A percentile compares a stretch with the other conserved stretches of the same genome.
Evolutionary conservation across 1,284 basidiomycete species (phyloP).

Genomic region (Hymenochaete sp.): DNA sequence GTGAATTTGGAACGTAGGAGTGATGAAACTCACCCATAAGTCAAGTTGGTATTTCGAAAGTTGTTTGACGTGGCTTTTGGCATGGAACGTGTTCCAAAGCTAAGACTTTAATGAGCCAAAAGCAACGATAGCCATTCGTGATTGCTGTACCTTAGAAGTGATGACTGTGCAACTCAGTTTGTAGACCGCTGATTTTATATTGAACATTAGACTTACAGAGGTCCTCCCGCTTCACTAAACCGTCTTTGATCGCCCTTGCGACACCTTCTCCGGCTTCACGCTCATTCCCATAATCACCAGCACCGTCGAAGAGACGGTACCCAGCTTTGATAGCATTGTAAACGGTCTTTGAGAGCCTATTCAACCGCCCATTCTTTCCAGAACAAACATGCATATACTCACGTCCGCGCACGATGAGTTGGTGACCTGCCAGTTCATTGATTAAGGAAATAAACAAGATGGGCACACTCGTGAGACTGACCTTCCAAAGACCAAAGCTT

Average conservation of each 20-base stretch:
- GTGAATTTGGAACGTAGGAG: too few relatives aligned
- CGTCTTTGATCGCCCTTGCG: slow-evolving; percentile 62
- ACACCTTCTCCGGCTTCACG: slow-evolving; percentile 61
- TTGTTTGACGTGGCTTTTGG: slow-evolving; percentile 53
- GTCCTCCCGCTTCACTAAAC: slow-evolving; percentile 65
- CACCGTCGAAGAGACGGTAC: slow-evolving; percentile 72
- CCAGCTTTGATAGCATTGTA: slow-evolving; percentile 54
- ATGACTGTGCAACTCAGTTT: slow-evolving; percentile 11
- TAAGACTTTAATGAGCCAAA: slow-evolving; percentile 22
- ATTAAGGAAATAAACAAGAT: neutral
- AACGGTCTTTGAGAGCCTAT: slow-evolving; percentile 23
- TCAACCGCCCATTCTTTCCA: neutral
- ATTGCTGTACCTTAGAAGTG: slow-evolving; percentile 15
- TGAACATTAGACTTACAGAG: slow-evolving; percentile 47
- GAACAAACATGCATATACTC: slow-evolving; percentile 21
- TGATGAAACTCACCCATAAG: too few relatives aligned
- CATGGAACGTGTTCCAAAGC: slow-evolving; percentile 70
- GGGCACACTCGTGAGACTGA: slow-evolving; percentile 17
- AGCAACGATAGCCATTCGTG: too few relatives aligned
- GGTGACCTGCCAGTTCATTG: slow-evolving; percentile 37
- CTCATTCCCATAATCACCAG: slow-evolving; percentile 74
- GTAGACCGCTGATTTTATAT: neutral
- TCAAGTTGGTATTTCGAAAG: slow-evolving; percentile 54
- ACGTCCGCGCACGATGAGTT: slow-evolving; percentile 53
- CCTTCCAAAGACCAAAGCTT: slow-evolving; percentile 70